These are phyloP conservation scores for Sherardia arvensis DNA, from an alignment of 257 asterid species.

Conservation along the genomic window DNA sequence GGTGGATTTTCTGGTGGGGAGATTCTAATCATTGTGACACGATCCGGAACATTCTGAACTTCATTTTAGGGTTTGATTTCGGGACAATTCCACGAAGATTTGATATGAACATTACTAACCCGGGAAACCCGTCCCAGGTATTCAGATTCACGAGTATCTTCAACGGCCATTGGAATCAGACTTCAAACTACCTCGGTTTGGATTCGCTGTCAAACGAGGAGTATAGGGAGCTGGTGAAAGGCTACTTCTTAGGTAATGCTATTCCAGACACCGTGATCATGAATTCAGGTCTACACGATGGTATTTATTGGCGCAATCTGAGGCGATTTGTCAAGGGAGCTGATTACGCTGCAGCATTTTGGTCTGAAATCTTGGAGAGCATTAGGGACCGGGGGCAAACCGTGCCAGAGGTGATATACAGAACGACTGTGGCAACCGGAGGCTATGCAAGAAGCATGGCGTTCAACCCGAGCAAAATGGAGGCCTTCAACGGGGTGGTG, in stretches of 20 bases:
- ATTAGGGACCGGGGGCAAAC: slow-evolving; percentile 36
- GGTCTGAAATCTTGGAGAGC: slow-evolving; percentile 50
- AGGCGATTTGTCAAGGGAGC: slow-evolving; percentile 48
- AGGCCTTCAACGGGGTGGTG: slow-evolving; percentile 75
- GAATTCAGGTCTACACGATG: slow-evolving; percentile 92
- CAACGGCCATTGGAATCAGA: slow-evolving; percentile 65
- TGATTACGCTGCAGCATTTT: slow-evolving; percentile 56
- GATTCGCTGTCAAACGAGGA: slow-evolving; percentile 38
- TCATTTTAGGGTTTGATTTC: slow-evolving; percentile 44
- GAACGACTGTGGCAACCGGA: slow-evolving; percentile 83
- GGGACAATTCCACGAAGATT: slow-evolving; percentile 47
- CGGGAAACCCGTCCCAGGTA: slow-evolving; percentile 45
- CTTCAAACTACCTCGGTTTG: slow-evolving; percentile 62
- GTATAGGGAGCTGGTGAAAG: slow-evolving; percentile 37
- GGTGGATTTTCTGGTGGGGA: slow-evolving; percentile 99
- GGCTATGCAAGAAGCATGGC: slow-evolving; percentile 65
- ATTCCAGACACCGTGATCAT: slow-evolving; percentile 74
- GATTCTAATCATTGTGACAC: slow-evolving; percentile 95
- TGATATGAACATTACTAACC: slow-evolving; percentile 72
- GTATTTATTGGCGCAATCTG: slow-evolving; percentile 54
- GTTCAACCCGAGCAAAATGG: slow-evolving; percentile 89
- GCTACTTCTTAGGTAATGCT: slow-evolving; percentile 37
- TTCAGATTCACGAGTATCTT: slow-evolving; percentile 73
- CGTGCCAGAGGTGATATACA: slow-evolving; percentile 48
- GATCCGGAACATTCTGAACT: slow-evolving; percentile 56